Conservation (phyloP, 2,329 filamentous ascomycete genomes). For the Penicillium decumbens region DNA sequence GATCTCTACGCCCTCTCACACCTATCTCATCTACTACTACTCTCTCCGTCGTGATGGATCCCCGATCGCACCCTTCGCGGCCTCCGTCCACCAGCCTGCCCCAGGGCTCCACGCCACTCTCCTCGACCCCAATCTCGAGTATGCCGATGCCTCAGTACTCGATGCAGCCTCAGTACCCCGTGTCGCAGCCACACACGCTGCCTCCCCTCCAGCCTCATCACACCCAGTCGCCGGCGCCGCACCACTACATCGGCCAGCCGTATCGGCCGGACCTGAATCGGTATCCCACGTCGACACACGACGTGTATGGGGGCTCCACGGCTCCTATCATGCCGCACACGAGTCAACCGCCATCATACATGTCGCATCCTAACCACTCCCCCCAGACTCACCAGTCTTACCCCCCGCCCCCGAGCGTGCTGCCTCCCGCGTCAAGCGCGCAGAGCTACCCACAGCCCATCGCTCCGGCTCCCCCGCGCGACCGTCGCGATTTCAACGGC, state of each 20-base stretch:
- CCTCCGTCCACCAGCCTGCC: constrained; percentile 44
- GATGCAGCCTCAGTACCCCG: constrained; percentile 44
- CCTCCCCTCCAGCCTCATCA: constrained; percentile 47
- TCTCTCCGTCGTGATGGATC: constrained; percentile 35
- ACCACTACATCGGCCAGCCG: constrained; percentile 40
- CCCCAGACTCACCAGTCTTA: constrained; percentile 39
- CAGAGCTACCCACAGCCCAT: constrained; percentile 71
- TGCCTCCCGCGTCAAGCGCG: constrained; percentile 62
- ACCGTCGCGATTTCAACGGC: constrained; percentile 56
- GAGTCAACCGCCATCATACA: constrained; percentile 40
- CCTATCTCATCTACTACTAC: constrained; percentile 8
- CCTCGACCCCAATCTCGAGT: constrained; percentile 43
- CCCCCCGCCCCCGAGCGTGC: constrained; percentile 49
- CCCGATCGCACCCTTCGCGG: constrained; percentile 42
- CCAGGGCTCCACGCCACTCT: constrained; percentile 43
- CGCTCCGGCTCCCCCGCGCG: constrained; percentile 61
- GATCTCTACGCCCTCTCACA: constrained; percentile 23
- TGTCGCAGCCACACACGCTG: constrained; percentile 43
- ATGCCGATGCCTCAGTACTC: constrained; percentile 47
- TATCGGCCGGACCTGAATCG: constrained; percentile 43
- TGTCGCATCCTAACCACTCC: constrained; percentile 40
- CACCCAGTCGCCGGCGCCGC: constrained; percentile 41
- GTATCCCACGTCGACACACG: constrained; percentile 41
- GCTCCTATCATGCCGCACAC: constrained; percentile 43
- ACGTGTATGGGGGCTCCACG: constrained; percentile 41